Percentiles rank a stretch among this genome's conserved stretches.
phyloP scores from a whole-genome alignment of 805 yeast genomes.

The Naumovozyma castellii region DNA sequence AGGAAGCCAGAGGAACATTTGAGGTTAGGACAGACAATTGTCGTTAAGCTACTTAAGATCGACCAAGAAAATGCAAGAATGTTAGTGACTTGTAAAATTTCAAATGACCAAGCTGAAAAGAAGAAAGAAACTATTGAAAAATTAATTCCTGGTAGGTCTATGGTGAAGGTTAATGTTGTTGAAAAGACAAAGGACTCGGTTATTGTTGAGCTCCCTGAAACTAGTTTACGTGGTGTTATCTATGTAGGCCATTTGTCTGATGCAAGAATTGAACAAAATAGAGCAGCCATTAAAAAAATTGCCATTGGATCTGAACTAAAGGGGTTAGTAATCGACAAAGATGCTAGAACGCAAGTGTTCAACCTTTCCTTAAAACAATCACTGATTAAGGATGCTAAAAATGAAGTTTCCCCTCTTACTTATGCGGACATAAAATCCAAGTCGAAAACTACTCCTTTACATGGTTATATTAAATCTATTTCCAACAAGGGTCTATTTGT shows the following conservation, averaged over 20 bases:
- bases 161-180: slow-evolving; percentile 50
- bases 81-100: slow-evolving; percentile 64
- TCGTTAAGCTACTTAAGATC: slow-evolving; percentile 53
- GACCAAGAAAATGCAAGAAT: slow-evolving; percentile 46
- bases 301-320: slow-evolving; percentile 51
- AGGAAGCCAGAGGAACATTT: slow-evolving; percentile 68
- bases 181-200: slow-evolving; percentile 71
- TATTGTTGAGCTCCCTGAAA: slow-evolving; percentile 48
- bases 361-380: slow-evolving; percentile 57
- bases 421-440: slow-evolving; percentile 45
- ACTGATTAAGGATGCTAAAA: slow-evolving; percentile 54
- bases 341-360: slow-evolving; percentile 48
- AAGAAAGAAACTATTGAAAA: slow-evolving; percentile 40
- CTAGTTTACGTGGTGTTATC: slow-evolving; percentile 57
- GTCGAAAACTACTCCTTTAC: slow-evolving; percentile 38
- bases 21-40: slow-evolving; percentile 74
- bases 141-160: slow-evolving; percentile 51
- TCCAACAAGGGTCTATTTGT: slow-evolving; percentile 80
- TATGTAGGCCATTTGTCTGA: slow-evolving; percentile 70
- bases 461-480: slow-evolving; percentile 71
- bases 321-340: slow-evolving; percentile 61
- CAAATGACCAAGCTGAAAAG: slow-evolving; percentile 39
- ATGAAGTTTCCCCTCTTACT: slow-evolving; percentile 42
- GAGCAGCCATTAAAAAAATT: slow-evolving; percentile 53
- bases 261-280: slow-evolving; percentile 61